Percentiles rank a stretch among this genome's conserved stretches.
Evolutionary conservation across 371 early-diverging fungal genomes (phyloP).

Genomic region (Rhizopus arrhizus): DNA sequence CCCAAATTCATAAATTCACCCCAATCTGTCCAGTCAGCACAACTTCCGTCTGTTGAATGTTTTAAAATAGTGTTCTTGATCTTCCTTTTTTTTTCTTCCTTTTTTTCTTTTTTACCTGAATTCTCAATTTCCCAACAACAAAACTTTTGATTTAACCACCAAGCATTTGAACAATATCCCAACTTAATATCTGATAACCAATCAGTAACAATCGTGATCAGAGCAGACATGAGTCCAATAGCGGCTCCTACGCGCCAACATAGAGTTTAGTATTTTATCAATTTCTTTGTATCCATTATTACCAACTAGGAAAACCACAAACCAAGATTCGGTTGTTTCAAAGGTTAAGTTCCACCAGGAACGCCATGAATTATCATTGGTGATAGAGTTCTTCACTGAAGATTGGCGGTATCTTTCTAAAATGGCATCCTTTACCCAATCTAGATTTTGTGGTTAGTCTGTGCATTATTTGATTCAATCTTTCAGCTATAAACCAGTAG

Average conservation of each 20-base stretch:
- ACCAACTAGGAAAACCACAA: conserved; percentile 81
- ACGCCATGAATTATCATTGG: conserved; percentile 58
- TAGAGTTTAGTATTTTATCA: not conserved
- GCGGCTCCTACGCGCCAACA: conserved; percentile 61
- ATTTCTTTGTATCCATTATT: conserved; percentile 9
- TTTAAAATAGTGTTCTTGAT: not conserved
- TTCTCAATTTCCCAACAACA: conserved; percentile 89
- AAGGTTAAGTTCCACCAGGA: conserved; percentile 62
- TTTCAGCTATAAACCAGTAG: conserved; percentile 58
- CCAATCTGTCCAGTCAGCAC: conserved; percentile 61
- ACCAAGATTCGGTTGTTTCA: conserved; percentile 87
- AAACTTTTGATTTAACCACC: conserved; percentile 94
- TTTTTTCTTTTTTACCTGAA: conserved; percentile 36
- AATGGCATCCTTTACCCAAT: conserved; percentile 90
- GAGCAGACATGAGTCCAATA: conserved; percentile 81
- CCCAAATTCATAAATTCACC: conserved; percentile 50
- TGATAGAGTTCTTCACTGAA: conserved; percentile 49
- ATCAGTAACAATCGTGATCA: conserved; percentile 85
- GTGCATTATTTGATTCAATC: not conserved
- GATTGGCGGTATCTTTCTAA: conserved; percentile 78
- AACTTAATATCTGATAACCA: conserved; percentile 85
- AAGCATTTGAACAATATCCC: conserved; percentile 86
- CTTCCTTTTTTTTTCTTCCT: not conserved
- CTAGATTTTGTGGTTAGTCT: conserved; percentile 35
- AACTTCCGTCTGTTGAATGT: conserved; percentile 35